phyloP scores from a whole-genome alignment of 768 basidiomycete genomes.

The Imleria badia region DNA sequence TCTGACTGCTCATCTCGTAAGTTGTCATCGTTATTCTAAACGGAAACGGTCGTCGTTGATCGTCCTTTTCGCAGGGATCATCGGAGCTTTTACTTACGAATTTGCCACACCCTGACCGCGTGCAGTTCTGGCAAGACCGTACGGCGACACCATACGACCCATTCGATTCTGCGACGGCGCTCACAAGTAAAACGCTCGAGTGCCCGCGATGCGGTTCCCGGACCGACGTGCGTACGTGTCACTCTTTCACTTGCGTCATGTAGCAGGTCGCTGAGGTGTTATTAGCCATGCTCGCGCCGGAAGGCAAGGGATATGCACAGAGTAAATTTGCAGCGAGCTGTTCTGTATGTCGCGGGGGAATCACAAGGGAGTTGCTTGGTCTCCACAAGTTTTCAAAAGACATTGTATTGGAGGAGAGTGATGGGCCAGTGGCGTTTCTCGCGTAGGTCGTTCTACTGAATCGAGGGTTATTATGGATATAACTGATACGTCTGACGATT shows the following conservation, averaged over 20 bases:
- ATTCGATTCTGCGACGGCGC: conserved; percentile 23
- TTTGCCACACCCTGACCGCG: background rate
- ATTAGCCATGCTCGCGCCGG: conserved; percentile 38
- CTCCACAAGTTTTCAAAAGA: conserved; percentile 41
- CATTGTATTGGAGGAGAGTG: conserved; percentile 18
- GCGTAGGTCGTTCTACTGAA: conserved; percentile 25
- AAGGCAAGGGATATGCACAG: conserved; percentile 49
- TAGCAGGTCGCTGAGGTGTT: background rate
- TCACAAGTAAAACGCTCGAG: conserved; percentile 18
- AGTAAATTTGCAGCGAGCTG: conserved; percentile 38
- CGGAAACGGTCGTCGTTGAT: background rate
- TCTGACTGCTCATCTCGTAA: conserved; percentile 8
- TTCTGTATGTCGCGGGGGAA: conserved; percentile 31
- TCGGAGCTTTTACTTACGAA: conserved; percentile 5
- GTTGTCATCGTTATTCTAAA: background rate
- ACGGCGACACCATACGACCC: conserved; percentile 16
- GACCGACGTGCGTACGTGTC: conserved; percentile 23
- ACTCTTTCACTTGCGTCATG: background rate
- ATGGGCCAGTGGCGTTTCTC: conserved; percentile 19
- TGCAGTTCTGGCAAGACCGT: background rate
- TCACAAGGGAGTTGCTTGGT: conserved; percentile 42
- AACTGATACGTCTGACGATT: background rate
- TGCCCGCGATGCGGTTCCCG: conserved; percentile 31
- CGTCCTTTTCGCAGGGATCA: background rate
- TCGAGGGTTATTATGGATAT: background rate